phyloP scores from a whole-genome alignment of 805 yeast genomes.

The Cyberlindnera mycetangii region DNA sequence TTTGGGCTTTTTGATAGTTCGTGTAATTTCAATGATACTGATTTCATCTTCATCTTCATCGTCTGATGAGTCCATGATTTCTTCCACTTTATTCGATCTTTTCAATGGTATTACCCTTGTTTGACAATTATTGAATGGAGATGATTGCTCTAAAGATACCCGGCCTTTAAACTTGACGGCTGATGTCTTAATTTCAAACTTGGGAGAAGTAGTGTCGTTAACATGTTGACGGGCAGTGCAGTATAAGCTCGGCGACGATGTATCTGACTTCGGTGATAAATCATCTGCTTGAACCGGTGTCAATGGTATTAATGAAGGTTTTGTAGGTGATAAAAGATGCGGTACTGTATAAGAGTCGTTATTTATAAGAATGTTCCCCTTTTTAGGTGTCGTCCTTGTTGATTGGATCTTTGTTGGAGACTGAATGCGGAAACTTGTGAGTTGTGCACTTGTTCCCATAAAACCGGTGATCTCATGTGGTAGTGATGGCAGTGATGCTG shows the following conservation, averaged over 20 bases:
- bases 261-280: background rate
- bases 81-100: constrained; percentile 9
- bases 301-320: background rate
- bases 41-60: constrained; percentile 25
- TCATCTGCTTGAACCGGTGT: background rate
- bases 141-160: constrained; percentile 12
- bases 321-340: constrained; percentile 16
- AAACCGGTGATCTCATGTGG: background rate
- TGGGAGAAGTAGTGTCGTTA: constrained; percentile 1
- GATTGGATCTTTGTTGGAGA: constrained; percentile 22
- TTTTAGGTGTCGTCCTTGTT: constrained; percentile 17
- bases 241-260: constrained; percentile 16
- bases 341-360: constrained; percentile 23
- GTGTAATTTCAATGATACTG: constrained; percentile 29
- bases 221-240: constrained; percentile 14
- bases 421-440: constrained; percentile 25
- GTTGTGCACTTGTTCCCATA: constrained; percentile 22
- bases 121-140: constrained; percentile 13
- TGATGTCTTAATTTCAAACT: constrained; percentile 13
- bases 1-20: constrained; percentile 20
- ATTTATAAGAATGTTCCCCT: constrained; percentile 11
- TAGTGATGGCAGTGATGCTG: background rate
- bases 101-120: constrained; percentile 20
- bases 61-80: constrained; percentile 22
- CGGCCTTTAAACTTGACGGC: constrained; percentile 18